A percentile compares a stretch with the other conserved stretches of the same genome.
phyloP scores from a whole-genome alignment of 495 filamentous ascomycete species.

The Hypomontagnella submonticulosa region DNA sequence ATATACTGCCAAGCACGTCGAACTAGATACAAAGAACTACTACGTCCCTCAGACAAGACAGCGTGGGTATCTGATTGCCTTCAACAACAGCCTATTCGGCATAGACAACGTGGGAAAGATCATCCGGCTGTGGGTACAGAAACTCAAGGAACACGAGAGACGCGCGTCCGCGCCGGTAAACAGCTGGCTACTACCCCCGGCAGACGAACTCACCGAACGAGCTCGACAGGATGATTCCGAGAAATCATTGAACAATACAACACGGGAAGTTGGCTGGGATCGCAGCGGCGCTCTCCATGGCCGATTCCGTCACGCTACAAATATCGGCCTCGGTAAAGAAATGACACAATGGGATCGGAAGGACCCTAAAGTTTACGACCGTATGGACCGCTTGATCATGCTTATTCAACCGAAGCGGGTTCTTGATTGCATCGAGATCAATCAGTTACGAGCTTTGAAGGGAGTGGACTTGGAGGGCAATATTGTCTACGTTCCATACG shows the following conservation, averaged over 20 bases:
- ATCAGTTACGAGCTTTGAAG: conserved; percentile 57
- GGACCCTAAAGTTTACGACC: conserved; percentile 66
- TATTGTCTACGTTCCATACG: conserved; percentile 49
- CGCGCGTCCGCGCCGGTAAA: conserved; percentile 71
- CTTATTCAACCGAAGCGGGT: conserved; percentile 62
- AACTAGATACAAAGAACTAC: conserved; percentile 77
- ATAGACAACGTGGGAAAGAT: conserved; percentile 8
- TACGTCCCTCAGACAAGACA: conserved; percentile 83
- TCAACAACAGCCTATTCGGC: conserved; percentile 57
- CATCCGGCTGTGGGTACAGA: conserved; percentile 30
- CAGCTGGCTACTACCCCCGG: conserved; percentile 67
- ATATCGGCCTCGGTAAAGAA: conserved; percentile 64
- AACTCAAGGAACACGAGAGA: conserved; percentile 52
- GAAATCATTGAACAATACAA: conserved; percentile 35
- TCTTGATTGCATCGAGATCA: conserved; percentile 75
- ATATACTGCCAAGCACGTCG: conserved; percentile 61
- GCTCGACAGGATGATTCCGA: conserved; percentile 56
- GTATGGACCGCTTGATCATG: conserved; percentile 54
- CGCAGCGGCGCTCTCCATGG: conserved; percentile 67
- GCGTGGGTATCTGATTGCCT: conserved; percentile 76
- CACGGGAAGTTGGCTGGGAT: conserved; percentile 63
- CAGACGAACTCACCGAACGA: conserved; percentile 66
- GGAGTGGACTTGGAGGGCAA: not conserved
- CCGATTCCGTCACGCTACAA: conserved; percentile 55
- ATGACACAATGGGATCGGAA: conserved; percentile 67